phyloP scores from a whole-genome alignment of 2,329 filamentous ascomycete genomes.

The Colletotrichum musicola region DNA sequence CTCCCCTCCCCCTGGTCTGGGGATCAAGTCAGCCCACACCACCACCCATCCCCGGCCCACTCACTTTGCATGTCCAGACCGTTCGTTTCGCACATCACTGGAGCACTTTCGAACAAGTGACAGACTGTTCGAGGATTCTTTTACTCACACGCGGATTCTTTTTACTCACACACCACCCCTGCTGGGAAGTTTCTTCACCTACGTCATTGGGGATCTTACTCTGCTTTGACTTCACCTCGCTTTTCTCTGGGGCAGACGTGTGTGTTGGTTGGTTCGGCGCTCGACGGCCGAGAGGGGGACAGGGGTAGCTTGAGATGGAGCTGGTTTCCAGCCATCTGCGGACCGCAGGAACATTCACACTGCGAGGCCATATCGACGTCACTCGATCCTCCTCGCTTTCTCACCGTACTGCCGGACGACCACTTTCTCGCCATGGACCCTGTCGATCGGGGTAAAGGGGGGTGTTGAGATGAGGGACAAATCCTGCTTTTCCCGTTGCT shows the following conservation, averaged over 20 bases:
- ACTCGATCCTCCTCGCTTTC: neutral
- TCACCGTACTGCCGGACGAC: neutral
- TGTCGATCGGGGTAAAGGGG: neutral
- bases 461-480: slow-evolving; percentile 19
- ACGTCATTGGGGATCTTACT: slow-evolving; percentile 19
- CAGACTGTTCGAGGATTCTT: neutral
- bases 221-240: slow-evolving; percentile 31
- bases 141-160: neutral
- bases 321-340: neutral
- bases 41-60: slow-evolving; percentile 21
- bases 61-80: slow-evolving; percentile 20
- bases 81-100: slow-evolving; percentile 19
- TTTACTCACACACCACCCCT: neutral
- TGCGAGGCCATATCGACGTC: neutral
- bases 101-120: neutral
- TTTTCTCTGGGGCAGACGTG: neutral
- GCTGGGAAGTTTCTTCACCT: neutral
- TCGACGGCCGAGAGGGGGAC: neutral
- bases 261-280: neutral
- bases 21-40: slow-evolving; percentile 15
- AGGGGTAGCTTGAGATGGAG: neutral
- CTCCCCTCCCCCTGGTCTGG: slow-evolving; percentile 6
- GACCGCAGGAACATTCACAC: too few species aligned
- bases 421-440: neutral
- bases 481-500: slow-evolving; percentile 7